Percentiles rank a stretch among this genome's conserved stretches.
phyloP scores from a whole-genome alignment of 108 stramenopile genomes.

The Nitzschia inconspicua region DNA sequence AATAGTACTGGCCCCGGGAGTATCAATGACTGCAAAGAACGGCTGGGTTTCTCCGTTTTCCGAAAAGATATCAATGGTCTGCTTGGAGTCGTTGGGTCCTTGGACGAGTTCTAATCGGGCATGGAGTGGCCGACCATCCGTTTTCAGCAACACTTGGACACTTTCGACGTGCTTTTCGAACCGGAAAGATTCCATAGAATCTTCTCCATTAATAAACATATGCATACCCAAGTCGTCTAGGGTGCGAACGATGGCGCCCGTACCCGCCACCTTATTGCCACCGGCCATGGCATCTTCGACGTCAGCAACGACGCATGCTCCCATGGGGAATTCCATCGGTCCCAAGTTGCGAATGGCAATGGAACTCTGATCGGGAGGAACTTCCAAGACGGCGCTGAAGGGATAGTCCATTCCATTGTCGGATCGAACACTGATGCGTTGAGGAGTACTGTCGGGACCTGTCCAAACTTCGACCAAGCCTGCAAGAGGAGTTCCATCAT shows the following conservation, averaged over 20 bases:
- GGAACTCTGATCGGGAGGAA: slow-evolving; percentile 51
- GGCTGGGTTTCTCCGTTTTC: slow-evolving; percentile 56
- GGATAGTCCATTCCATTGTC: slow-evolving; percentile 59
- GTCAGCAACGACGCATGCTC: slow-evolving; percentile 40
- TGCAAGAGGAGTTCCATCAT: slow-evolving; percentile 4
- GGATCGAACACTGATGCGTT: slow-evolving; percentile 48
- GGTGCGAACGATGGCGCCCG: slow-evolving; percentile 4
- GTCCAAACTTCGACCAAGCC: slow-evolving; percentile 7
- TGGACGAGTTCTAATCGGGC: slow-evolving; percentile 55
- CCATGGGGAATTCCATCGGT: slow-evolving; percentile 61
- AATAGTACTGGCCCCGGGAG: slow-evolving; percentile 50
- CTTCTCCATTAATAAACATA: neutral
- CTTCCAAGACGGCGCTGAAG: slow-evolving; percentile 57
- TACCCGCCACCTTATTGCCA: slow-evolving; percentile 1
- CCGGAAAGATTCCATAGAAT: slow-evolving; percentile 8
- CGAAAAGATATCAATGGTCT: slow-evolving; percentile 55
- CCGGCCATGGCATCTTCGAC: slow-evolving; percentile 9
- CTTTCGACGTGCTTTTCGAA: slow-evolving; percentile 10
- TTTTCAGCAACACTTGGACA: slow-evolving; percentile 51
- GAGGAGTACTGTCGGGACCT: slow-evolving; percentile 65
- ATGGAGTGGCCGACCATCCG: slow-evolving; percentile 59
- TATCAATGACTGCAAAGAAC: slow-evolving; percentile 60
- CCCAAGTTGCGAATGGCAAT: slow-evolving; percentile 56
- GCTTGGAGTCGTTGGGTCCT: slow-evolving; percentile 66
- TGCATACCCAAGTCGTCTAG: slow-evolving; percentile 1